Conservation (phyloP, 495 filamentous ascomycete species). For the Aspergillus homomorphus region DNA sequence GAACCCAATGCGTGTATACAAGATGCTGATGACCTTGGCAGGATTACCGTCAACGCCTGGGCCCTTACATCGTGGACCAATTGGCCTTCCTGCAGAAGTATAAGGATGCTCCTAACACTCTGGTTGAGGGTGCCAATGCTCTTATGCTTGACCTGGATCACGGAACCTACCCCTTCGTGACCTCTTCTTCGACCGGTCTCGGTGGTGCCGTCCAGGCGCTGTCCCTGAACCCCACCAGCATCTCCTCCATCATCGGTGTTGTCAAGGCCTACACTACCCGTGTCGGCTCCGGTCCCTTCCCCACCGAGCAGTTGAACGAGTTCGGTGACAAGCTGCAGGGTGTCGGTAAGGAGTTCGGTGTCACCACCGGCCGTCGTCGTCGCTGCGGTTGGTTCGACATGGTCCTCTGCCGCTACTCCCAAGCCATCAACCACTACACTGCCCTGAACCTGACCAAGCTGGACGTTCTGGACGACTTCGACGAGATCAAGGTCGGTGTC, state of each 20-base stretch:
- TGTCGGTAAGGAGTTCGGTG: conserved; percentile 68
- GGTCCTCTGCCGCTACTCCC: conserved; percentile 76
- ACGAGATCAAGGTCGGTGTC: conserved; percentile 73
- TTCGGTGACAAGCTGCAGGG: conserved; percentile 62
- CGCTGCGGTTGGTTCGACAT: conserved; percentile 91
- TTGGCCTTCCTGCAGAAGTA: conserved; percentile 46
- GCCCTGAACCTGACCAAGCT: conserved; percentile 84
- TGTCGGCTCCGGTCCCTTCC: conserved; percentile 79
- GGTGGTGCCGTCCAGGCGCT: conserved; percentile 78
- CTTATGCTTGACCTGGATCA: conserved; percentile 74
- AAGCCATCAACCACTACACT: conserved; percentile 69
- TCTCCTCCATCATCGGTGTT: conserved; percentile 72
- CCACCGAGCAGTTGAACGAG: conserved; percentile 71
- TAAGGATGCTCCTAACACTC: conserved; percentile 58
- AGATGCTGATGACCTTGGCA: conserved; percentile 23
- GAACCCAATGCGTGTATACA: neutral
- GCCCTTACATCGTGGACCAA: conserved; percentile 66
- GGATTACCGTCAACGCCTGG: conserved; percentile 66
- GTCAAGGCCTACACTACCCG: conserved; percentile 80
- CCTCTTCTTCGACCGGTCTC: conserved; percentile 70
- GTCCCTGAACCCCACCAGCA: conserved; percentile 40
- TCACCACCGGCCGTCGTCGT: conserved; percentile 78
- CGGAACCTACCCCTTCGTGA: conserved; percentile 84
- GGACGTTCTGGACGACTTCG: conserved; percentile 80
- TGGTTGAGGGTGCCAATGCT: conserved; percentile 90